These are phyloP conservation scores for Sordaria brevicollis DNA, from an alignment of 495 filamentous ascomycete species.

Conservation along the genomic window DNA sequence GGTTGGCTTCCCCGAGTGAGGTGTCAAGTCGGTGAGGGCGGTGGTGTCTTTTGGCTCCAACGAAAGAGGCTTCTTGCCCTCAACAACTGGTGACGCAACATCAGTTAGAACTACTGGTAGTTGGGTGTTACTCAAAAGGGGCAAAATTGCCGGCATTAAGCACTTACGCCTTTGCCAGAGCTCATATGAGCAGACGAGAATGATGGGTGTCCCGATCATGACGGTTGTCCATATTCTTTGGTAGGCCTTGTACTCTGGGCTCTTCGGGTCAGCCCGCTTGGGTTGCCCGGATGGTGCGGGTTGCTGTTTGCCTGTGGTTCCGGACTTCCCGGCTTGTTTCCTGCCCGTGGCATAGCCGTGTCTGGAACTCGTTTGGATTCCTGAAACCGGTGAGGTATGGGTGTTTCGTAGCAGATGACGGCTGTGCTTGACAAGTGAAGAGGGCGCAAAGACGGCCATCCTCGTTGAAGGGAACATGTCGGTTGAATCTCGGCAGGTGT, in stretches of 20 bases:
- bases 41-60: not conserved
- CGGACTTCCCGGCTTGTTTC: not conserved
- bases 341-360: not conserved
- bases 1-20: not conserved
- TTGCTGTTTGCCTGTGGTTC: not conserved
- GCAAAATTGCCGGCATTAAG: not conserved
- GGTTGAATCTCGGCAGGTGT: not conserved
- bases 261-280: slow-evolving; percentile 20
- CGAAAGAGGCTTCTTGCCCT: slow-evolving; percentile 9
- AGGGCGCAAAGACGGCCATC: not conserved
- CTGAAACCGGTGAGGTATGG: not conserved
- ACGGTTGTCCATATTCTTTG: slow-evolving; percentile 26
- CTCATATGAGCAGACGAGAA: slow-evolving; percentile 35
- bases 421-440: not conserved
- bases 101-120: not conserved
- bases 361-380: not conserved
- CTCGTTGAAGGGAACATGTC: not conserved
- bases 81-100: slow-evolving; percentile 8
- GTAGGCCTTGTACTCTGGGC: slow-evolving; percentile 29
- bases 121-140: too few relatives aligned
- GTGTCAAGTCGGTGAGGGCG: not conserved
- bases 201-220: slow-evolving; percentile 35
- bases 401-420: not conserved
- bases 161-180: slow-evolving; percentile 32
- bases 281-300: not conserved